phyloP scores from a whole-genome alignment of 1,284 basidiomycete species.

The Ustilago cynodontis region DNA sequence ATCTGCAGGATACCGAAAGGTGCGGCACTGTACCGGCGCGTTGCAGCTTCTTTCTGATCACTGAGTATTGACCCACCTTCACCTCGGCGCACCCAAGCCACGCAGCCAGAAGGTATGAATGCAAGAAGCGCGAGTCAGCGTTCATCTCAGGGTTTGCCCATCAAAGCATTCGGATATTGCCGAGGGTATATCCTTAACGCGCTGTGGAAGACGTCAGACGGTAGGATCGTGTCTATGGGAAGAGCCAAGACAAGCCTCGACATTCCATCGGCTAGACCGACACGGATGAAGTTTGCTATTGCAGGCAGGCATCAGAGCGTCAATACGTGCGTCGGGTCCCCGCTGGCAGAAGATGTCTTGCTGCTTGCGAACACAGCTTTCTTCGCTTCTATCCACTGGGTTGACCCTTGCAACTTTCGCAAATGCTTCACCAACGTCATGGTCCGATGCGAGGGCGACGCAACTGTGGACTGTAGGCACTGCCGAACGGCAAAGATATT shows the following conservation, averaged over 20 bases:
- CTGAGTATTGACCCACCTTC: no score
- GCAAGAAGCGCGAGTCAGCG: not conserved
- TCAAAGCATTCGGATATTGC: not conserved
- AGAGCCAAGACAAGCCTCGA: constrained; percentile 9
- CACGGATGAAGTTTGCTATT: no score
- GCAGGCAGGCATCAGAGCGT: constrained; percentile 6
- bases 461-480: not conserved
- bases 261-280: constrained; percentile 6
- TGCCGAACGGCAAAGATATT: constrained; percentile 2
- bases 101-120: not conserved
- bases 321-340: constrained; percentile 16
- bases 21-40: constrained; percentile 3
- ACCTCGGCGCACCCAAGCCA: not conserved
- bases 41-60: not conserved
- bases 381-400: not conserved
- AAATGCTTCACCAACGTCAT: not conserved
- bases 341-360: constrained; percentile 17
- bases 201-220: not conserved
- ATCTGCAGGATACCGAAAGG: not conserved
- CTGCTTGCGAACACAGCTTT: not conserved
- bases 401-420: not conserved
- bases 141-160: not conserved
- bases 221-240: not conserved
- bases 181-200: not conserved
- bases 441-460: not conserved